These are phyloP conservation scores for Pythium insidiosum DNA, from an alignment of 352 stramenopile genomes.

Conservation along the genomic window DNA sequence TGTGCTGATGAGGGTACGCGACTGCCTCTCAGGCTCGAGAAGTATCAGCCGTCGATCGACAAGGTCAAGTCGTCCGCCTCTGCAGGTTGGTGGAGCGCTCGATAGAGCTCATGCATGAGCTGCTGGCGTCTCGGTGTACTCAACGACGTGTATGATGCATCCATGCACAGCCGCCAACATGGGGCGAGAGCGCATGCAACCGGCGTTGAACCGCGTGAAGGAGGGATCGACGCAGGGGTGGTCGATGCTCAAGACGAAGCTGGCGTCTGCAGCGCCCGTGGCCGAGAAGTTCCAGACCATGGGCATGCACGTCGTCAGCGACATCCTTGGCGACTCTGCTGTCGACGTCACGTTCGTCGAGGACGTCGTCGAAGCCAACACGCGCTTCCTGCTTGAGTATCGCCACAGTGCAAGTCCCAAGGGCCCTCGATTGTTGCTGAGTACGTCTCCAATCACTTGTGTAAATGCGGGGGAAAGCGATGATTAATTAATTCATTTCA, in stretches of 20 bases:
- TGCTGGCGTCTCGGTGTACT: conserved; percentile 2
- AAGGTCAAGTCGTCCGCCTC: conserved; percentile 65
- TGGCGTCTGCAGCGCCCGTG: conserved; percentile 61
- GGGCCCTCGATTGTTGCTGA: conserved; percentile 31
- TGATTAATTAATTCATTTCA: too few relatives aligned
- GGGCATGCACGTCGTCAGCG: conserved; percentile 60
- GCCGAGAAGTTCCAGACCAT: conserved; percentile 70
- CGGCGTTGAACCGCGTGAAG: conserved; percentile 47
- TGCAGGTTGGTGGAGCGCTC: conserved; percentile 37
- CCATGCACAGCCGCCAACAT: conserved; percentile 36
- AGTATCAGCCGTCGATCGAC: conserved; percentile 71
- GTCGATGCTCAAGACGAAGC: conserved; percentile 72
- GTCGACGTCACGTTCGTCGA: conserved; percentile 51
- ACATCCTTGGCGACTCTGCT: conserved; percentile 53
- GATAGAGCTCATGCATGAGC: too few relatives aligned
- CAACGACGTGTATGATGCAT: too few relatives aligned
- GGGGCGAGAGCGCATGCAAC: conserved; percentile 36
- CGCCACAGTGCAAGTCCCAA: conserved; percentile 16
- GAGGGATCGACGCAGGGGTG: conserved; percentile 71
- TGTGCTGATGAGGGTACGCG: too few relatives aligned
- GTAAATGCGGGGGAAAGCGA: not conserved
- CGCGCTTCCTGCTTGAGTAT: conserved; percentile 54
- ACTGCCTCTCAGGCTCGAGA: conserved; percentile 40
- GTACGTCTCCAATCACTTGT: conserved; percentile 19
- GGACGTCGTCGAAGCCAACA: conserved; percentile 26